phyloP scores from a whole-genome alignment of 805 yeast genomes.

The Schwanniomyces polymorphus region DNA sequence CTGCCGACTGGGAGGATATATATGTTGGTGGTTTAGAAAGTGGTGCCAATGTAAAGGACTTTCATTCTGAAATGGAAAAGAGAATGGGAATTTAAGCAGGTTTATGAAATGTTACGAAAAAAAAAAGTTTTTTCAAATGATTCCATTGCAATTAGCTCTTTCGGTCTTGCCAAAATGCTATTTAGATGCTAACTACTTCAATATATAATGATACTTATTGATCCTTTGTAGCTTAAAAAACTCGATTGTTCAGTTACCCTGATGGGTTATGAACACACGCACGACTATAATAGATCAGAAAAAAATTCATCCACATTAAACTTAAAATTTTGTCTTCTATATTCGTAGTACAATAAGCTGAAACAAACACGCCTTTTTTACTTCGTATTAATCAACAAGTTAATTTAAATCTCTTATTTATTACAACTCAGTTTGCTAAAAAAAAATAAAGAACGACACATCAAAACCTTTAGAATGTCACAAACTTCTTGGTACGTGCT shows the following conservation, averaged over 20 bases:
- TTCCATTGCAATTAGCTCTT: background rate
- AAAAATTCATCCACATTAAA: background rate
- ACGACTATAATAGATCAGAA: background rate
- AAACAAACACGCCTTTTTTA: background rate
- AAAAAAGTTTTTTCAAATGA: background rate
- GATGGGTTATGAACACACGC: background rate
- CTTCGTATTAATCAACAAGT: background rate
- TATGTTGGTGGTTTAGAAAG: constrained; percentile 58
- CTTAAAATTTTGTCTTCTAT: background rate
- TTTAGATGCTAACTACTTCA: background rate
- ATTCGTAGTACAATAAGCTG: background rate
- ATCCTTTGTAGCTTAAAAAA: too few species aligned
- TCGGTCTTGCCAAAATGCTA: background rate
- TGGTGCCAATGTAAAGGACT: constrained; percentile 44
- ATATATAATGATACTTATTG: background rate
- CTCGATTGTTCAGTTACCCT: background rate
- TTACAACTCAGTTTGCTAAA: background rate
- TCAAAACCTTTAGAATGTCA: constrained; percentile 5
- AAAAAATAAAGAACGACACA: background rate
- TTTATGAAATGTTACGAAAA: background rate
- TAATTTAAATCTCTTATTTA: background rate
- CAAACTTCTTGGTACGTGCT: constrained; percentile 11
- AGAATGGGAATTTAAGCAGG: constrained; percentile 46
- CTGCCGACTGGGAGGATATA: constrained; percentile 92
- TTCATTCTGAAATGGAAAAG: constrained; percentile 75